A percentile compares a stretch with the other conserved stretches of the same genome.
Evolutionary conservation across 2,329 filamentous ascomycete species (phyloP).

Genomic region (Endothia cerciana): DNA sequence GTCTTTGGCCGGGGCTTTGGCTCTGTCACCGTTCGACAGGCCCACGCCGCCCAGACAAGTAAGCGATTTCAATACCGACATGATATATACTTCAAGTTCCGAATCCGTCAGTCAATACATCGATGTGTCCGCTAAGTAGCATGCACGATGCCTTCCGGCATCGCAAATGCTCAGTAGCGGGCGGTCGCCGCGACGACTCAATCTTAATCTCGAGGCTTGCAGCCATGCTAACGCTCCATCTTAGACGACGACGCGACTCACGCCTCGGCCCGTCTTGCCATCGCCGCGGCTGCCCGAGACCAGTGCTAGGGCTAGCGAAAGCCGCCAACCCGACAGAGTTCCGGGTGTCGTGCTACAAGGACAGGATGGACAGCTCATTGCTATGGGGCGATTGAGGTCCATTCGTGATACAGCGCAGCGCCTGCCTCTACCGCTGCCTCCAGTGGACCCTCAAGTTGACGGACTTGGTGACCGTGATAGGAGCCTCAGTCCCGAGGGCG

Average conservation of each 20-base stretch:
- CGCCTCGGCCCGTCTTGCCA: background rate
- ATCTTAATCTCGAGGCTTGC: background rate
- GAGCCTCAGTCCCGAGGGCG: constrained; percentile 74
- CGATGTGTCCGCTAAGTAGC: background rate
- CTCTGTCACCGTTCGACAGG: constrained; percentile 8
- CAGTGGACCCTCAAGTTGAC: constrained; percentile 42
- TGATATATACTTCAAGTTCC: constrained; percentile 1
- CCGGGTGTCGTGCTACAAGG: constrained; percentile 2
- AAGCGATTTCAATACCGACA: constrained; percentile 23
- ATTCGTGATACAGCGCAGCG: constrained; percentile 20
- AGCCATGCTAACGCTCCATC: constrained; percentile 18
- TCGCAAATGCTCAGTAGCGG: background rate
- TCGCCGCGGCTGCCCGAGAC: background rate
- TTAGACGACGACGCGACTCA: constrained; percentile 10
- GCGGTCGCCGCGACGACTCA: background rate
- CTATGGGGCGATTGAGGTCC: constrained; percentile 18
- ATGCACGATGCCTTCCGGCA: background rate
- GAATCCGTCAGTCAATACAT: background rate
- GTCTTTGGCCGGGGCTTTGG: background rate
- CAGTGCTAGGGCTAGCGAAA: background rate
- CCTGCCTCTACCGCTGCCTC: constrained; percentile 4
- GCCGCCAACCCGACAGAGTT: background rate
- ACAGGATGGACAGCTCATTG: constrained; percentile 18
- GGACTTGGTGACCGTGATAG: constrained; percentile 84
- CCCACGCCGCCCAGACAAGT: constrained; percentile 20